phyloP scores from a whole-genome alignment of 208 protist species.

The Histomonas meleagridis region DNA sequence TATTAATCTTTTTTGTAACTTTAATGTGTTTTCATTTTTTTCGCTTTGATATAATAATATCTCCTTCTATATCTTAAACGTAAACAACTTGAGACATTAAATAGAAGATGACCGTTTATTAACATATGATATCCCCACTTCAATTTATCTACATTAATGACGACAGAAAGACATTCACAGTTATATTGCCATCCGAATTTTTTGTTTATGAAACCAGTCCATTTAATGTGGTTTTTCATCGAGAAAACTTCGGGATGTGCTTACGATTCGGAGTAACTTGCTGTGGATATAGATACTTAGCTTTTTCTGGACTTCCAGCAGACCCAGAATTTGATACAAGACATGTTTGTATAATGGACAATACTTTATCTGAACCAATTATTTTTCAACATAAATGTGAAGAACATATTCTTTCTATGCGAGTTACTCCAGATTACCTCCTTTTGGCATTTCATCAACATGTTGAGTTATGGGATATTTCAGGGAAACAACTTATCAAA shows the following conservation, averaged over 20 bases:
- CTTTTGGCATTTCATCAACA: neutral
- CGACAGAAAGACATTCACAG: neutral
- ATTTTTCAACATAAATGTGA: neutral
- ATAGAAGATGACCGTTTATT: too few species aligned
- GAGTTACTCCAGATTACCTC: neutral
- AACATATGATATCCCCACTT: slow-evolving; percentile 19
- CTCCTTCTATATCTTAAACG: too few species aligned
- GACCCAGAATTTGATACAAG: neutral
- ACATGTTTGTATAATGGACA: neutral
- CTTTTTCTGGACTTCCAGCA: neutral
- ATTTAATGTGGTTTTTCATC: neutral
- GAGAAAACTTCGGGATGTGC: neutral
- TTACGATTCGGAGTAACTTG: neutral
- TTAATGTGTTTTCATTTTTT: too few species aligned
- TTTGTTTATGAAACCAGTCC: neutral
- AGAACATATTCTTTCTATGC: neutral
- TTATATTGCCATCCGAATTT: neutral
- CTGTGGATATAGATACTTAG: neutral
- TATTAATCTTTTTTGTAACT: too few species aligned
- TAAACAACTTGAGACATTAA: too few species aligned
- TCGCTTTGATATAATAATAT: too few species aligned
- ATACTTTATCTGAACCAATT: neutral
- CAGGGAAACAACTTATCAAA: neutral
- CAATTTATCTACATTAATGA: neutral
- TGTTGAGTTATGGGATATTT: slow-evolving; percentile 20